Conservation (phyloP, 176 grass and related monocot genomes). For the Pontederia paniculata region DNA sequence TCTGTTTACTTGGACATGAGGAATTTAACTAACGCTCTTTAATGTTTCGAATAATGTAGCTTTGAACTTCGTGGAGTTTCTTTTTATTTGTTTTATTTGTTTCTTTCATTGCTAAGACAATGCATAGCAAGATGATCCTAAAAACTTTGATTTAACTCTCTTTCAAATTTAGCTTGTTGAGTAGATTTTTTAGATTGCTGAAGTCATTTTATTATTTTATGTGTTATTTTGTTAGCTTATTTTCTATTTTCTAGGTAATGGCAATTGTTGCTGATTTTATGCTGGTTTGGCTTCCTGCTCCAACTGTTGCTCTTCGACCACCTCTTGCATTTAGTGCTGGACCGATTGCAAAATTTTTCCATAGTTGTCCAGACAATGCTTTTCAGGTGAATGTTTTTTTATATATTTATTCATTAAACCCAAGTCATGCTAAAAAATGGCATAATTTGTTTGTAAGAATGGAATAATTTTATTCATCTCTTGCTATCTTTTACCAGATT, state of each 20-base stretch:
- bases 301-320: conserved; percentile 71
- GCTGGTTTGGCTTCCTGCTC: conserved; percentile 99
- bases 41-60: no score
- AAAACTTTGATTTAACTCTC: no score
- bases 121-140: no score
- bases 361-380: conserved; percentile 94
- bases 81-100: no score
- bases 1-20: no score
- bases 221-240: not conserved
- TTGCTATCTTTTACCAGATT: conserved; percentile 38
- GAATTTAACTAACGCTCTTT: no score
- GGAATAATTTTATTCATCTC: conserved; percentile 12
- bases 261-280: conserved; percentile 99
- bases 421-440: not conserved
- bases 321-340: conserved; percentile 57
- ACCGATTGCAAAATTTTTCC: conserved; percentile 68
- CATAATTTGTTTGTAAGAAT: not conserved
- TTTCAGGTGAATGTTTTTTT: conserved; percentile 55
- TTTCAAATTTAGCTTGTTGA: no score
- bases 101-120: no score
- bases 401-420: not conserved
- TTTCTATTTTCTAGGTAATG: conserved; percentile 54
- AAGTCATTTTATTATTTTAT: no score
- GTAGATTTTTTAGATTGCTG: no score
- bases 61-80: no score